These are phyloP conservation scores for Solanum hybrid DNA, from an alignment of 305 asterid genomes.

Conservation along the genomic window DNA sequence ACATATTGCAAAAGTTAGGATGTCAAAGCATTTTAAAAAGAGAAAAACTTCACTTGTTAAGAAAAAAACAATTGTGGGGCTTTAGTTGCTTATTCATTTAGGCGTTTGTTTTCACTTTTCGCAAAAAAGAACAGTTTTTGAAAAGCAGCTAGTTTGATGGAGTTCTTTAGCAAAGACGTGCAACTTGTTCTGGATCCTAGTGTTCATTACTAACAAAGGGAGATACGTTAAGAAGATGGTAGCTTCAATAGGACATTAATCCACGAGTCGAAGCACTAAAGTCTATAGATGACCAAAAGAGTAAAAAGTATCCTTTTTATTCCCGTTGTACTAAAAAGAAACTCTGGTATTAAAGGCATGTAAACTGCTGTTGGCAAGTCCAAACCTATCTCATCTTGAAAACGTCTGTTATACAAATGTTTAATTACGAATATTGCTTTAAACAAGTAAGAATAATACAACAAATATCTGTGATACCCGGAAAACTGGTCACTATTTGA, in stretches of 20 bases:
- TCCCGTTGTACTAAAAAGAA: background rate
- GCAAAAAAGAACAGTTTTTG: background rate
- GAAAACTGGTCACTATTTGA: background rate
- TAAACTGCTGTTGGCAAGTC: background rate
- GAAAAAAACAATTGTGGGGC: background rate
- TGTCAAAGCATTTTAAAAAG: background rate
- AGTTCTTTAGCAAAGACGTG: background rate
- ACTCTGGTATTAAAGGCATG: background rate
- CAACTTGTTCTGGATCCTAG: background rate
- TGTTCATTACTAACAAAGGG: background rate
- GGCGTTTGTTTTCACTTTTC: background rate
- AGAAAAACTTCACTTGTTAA: too few species aligned
- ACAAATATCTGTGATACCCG: background rate
- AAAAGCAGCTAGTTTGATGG: background rate
- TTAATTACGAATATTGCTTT: background rate
- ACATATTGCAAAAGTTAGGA: background rate
- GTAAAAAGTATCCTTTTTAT: background rate
- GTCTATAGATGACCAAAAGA: background rate
- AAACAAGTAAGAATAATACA: background rate
- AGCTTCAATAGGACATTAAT: background rate
- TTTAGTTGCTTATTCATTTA: background rate
- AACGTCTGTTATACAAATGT: background rate
- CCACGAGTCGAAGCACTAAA: background rate
- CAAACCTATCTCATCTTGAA: background rate
- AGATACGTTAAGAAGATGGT: background rate